phyloP scores from a whole-genome alignment of 805 yeast genomes.

The Metschnikowia gruessii region DNA sequence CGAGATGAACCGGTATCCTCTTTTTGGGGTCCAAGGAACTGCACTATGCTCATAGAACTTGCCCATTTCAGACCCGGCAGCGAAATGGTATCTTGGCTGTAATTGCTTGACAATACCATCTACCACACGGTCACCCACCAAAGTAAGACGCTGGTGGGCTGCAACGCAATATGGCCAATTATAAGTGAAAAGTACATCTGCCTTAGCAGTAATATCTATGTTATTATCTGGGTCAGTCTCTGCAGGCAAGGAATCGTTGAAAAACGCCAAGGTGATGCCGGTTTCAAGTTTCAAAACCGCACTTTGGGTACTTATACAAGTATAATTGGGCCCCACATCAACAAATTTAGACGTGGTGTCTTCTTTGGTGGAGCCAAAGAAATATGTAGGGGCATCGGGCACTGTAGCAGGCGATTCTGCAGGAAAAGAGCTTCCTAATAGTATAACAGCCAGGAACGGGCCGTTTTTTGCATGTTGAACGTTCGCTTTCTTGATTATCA shows the following conservation, averaged over 20 bases:
- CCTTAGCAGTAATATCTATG: constrained; percentile 1
- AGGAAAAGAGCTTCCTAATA: constrained; percentile 41
- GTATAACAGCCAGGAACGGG: constrained; percentile 56
- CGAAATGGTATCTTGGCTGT: constrained; percentile 68
- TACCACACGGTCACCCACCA: constrained; percentile 43
- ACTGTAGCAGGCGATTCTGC: constrained; percentile 21
- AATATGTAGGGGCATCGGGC: constrained; percentile 26
- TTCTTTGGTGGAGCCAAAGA: constrained; percentile 15
- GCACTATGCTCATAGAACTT: constrained; percentile 54
- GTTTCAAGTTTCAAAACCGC: constrained; percentile 35
- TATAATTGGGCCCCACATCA: constrained; percentile 28
- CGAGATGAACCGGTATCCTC: constrained; percentile 62
- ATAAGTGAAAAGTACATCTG: constrained; percentile 56
- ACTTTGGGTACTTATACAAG: constrained; percentile 33
- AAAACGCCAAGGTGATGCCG: constrained; percentile 48
- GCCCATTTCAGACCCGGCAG: constrained; percentile 49
- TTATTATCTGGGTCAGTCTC: constrained; percentile 5
- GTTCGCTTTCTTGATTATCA: constrained; percentile 45
- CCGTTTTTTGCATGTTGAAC: constrained; percentile 56
- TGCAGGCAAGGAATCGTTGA: constrained; percentile 27
- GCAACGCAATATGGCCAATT: constrained; percentile 61
- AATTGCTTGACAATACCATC: constrained; percentile 44
- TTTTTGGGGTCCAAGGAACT: constrained; percentile 50
- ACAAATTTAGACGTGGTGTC: constrained; percentile 25
- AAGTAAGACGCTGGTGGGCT: constrained; percentile 37